A percentile compares a stretch with the other conserved stretches of the same genome.
phyloP scores from a whole-genome alignment of 257 asterid genomes.

The Nemophila menziesii region DNA sequence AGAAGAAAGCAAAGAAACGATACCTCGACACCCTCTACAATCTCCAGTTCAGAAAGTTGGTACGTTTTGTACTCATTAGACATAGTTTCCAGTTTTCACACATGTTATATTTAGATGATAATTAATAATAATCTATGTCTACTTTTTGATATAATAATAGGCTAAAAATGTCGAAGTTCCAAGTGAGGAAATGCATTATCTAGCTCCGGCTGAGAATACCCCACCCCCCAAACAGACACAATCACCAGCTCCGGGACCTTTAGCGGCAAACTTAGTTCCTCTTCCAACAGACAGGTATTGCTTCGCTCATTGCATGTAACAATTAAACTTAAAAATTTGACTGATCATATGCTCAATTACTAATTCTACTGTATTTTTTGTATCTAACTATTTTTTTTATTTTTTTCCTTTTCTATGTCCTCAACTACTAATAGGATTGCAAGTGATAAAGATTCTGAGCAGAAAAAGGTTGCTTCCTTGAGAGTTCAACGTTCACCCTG shows the following conservation, averaged over 20 bases:
- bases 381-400: no score
- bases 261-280: slow-evolving; percentile 8
- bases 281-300: slow-evolving; percentile 18
- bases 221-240: slow-evolving; percentile 10
- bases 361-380: no score
- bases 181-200: slow-evolving; percentile 25
- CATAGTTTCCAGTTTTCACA: not conserved
- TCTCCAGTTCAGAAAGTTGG: slow-evolving; percentile 65
- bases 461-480: slow-evolving; percentile 11
- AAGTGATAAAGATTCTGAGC: slow-evolving; percentile 10
- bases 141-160: slow-evolving; percentile 14
- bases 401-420: not conserved
- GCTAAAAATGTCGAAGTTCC: slow-evolving; percentile 30
- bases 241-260: slow-evolving; percentile 4
- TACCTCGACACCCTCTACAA: slow-evolving; percentile 61
- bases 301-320: not conserved
- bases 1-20: slow-evolving; percentile 53
- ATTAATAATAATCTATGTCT: not conserved
- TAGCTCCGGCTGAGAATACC: slow-evolving; percentile 11
- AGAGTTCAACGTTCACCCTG: slow-evolving; percentile 17
- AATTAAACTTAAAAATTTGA: not conserved
- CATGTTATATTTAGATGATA: not conserved
- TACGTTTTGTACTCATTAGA: slow-evolving; percentile 13
- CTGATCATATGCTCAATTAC: not conserved
- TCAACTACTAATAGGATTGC: slow-evolving; percentile 11